Conservation (phyloP, 208 protist genomes). For the Wallacemonas sp. region DNA sequence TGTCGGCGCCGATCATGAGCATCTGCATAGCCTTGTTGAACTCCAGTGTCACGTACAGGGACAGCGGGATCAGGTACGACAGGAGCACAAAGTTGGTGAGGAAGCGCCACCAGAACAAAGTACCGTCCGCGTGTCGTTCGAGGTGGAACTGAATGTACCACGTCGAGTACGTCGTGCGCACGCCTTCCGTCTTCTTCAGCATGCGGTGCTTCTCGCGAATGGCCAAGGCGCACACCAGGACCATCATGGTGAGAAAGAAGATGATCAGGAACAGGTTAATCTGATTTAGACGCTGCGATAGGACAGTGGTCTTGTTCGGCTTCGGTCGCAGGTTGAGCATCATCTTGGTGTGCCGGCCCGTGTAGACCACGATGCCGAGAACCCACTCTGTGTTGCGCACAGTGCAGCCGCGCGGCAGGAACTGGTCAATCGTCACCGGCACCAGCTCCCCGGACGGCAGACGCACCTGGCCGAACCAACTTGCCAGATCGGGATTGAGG, state of each 20-base stretch:
- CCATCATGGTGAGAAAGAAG: conserved; percentile 62
- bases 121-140: conserved; percentile 33
- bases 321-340: conserved; percentile 73
- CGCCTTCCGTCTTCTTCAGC: conserved; percentile 27
- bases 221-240: conserved; percentile 54
- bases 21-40: conserved; percentile 88
- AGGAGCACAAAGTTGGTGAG: conserved; percentile 87
- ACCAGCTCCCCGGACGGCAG: conserved; percentile 50
- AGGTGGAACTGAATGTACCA: conserved; percentile 81
- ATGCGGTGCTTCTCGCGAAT: conserved; percentile 43
- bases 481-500: conserved; percentile 62
- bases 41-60: conserved; percentile 89
- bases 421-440: conserved; percentile 80
- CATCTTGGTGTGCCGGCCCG: conserved; percentile 89
- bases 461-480: conserved; percentile 73
- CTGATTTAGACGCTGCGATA: conserved; percentile 76
- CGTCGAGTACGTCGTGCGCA: conserved; percentile 27
- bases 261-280: conserved; percentile 76
- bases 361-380: conserved; percentile 83
- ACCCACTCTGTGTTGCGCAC: conserved; percentile 93
- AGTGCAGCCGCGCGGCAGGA: conserved; percentile 83
- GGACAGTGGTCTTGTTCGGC: conserved; percentile 60
- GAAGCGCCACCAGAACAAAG: conserved; percentile 72
- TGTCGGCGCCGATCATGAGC: conserved; percentile 71
- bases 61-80: conserved; percentile 86